phyloP scores from a whole-genome alignment of 805 yeast genomes.

The Yarrowia sp. region DNA sequence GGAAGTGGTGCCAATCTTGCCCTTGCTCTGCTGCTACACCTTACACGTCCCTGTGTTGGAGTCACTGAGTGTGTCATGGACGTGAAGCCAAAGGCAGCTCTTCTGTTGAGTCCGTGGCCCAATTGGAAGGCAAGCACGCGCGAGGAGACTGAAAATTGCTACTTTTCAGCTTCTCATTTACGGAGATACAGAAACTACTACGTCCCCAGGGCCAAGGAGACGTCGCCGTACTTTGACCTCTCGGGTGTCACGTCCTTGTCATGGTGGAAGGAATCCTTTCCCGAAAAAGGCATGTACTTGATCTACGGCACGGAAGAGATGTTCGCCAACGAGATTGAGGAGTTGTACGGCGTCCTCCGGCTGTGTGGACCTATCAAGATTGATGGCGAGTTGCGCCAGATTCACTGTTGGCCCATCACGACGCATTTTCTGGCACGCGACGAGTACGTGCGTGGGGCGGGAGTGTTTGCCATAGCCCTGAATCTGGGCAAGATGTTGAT shows the following conservation, averaged over 20 bases:
- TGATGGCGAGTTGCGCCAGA: slow-evolving; percentile 49
- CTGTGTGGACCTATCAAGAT: slow-evolving; percentile 50
- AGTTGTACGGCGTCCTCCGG: slow-evolving; percentile 47
- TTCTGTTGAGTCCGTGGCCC: slow-evolving; percentile 51
- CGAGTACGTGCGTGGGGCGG: slow-evolving; percentile 23
- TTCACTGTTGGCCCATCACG: slow-evolving; percentile 60
- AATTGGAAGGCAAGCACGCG: slow-evolving; percentile 34
- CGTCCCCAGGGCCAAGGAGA: slow-evolving; percentile 6
- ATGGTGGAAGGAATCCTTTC: slow-evolving; percentile 55
- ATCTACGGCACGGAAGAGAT: slow-evolving; percentile 57
- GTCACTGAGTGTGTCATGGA: slow-evolving; percentile 27
- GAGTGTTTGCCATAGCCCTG: slow-evolving; percentile 25
- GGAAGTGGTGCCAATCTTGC: slow-evolving; percentile 59
- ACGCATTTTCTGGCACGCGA: slow-evolving; percentile 25
- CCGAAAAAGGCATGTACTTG: slow-evolving; percentile 53
- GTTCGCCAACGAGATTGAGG: slow-evolving; percentile 52
- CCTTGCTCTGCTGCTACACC: slow-evolving; percentile 52
- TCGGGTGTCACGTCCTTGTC: slow-evolving; percentile 38
- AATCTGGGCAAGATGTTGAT: slow-evolving; percentile 31
- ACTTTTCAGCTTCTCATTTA: slow-evolving; percentile 6
- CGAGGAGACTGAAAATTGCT: slow-evolving; percentile 5
- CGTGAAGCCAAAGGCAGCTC: slow-evolving; percentile 48
- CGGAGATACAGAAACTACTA: slow-evolving; percentile 17
- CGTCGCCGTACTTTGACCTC: slow-evolving; percentile 40
- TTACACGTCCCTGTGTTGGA: slow-evolving; percentile 49